Conservation (phyloP, 2,329 filamentous ascomycete genomes). For the Penicillium sp. region DNA sequence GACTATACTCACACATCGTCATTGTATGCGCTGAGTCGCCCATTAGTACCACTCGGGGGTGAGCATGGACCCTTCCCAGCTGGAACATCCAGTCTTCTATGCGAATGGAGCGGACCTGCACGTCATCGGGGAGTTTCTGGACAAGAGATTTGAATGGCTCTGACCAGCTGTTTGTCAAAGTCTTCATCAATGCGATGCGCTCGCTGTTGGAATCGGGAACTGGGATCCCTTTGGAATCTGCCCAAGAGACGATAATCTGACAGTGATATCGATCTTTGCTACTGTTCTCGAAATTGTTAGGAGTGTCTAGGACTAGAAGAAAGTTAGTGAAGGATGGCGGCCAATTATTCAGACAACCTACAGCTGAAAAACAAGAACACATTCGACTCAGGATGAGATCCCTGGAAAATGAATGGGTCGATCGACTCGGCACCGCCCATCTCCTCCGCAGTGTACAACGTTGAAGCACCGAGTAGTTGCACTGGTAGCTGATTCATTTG, state of each 20-base stretch:
- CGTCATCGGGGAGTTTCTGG: constrained; percentile 42
- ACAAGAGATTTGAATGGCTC: constrained; percentile 52
- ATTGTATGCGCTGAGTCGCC: constrained; percentile 61
- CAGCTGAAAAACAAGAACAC: constrained; percentile 57
- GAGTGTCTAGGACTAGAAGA: constrained; percentile 50
- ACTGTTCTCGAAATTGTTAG: constrained; percentile 42
- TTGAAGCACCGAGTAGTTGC: constrained; percentile 51
- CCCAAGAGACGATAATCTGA: constrained; percentile 58
- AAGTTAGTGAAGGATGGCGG: not conserved
- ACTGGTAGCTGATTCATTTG: constrained; percentile 49
- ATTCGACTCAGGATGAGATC: constrained; percentile 53
- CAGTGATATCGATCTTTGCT: constrained; percentile 44
- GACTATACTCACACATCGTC: constrained; percentile 57
- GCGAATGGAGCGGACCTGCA: constrained; percentile 49
- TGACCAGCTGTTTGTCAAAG: constrained; percentile 50
- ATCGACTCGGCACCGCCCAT: constrained; percentile 47
- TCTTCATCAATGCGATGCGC: constrained; percentile 46
- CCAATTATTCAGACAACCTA: constrained; percentile 25
- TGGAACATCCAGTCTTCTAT: constrained; percentile 50
- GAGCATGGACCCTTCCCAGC: constrained; percentile 36
- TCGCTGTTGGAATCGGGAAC: constrained; percentile 46
- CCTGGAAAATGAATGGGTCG: constrained; percentile 59
- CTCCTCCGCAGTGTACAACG: constrained; percentile 44
- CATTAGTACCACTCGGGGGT: constrained; percentile 49
- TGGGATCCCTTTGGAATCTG: constrained; percentile 36